phyloP scores from a whole-genome alignment of 495 filamentous ascomycete species.

The Pyrenopolyporus hunteri region DNA sequence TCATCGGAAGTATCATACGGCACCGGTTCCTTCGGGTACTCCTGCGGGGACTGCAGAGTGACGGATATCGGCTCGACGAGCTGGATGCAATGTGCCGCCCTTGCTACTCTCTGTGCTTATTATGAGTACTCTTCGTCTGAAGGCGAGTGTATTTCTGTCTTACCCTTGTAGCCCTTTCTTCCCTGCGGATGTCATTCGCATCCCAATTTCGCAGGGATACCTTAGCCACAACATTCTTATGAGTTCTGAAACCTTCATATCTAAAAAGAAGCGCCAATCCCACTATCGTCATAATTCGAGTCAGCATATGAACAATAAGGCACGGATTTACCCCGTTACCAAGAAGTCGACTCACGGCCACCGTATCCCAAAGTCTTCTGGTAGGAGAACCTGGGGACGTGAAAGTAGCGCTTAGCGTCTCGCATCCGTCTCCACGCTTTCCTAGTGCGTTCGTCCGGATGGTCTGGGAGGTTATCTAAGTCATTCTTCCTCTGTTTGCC shows the following conservation, averaged over 20 bases:
- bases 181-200: neutral
- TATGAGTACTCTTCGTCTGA: neutral
- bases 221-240: slow-evolving; percentile 15
- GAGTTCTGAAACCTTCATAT: neutral
- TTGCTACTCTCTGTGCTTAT: neutral
- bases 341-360: slow-evolving; percentile 15
- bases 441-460: neutral
- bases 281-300: neutral
- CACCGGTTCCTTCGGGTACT: neutral
- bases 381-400: neutral
- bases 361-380: slow-evolving; percentile 16
- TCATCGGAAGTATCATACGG: slow-evolving; percentile 5
- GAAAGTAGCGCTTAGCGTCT: neutral
- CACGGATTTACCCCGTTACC: neutral
- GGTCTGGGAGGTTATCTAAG: neutral
- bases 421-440: neutral
- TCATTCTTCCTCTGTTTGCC: too few species aligned
- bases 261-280: slow-evolving; percentile 24
- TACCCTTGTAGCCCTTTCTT: slow-evolving; percentile 5
- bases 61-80: neutral
- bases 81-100: slow-evolving; percentile 22
- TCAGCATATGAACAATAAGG: slow-evolving; percentile 9
- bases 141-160: neutral
- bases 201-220: neutral
- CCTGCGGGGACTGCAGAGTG: too few species aligned